Evolutionary conservation across 495 filamentous ascomycete genomes (phyloP).

Genomic region (Penicillium herquei): DNA sequence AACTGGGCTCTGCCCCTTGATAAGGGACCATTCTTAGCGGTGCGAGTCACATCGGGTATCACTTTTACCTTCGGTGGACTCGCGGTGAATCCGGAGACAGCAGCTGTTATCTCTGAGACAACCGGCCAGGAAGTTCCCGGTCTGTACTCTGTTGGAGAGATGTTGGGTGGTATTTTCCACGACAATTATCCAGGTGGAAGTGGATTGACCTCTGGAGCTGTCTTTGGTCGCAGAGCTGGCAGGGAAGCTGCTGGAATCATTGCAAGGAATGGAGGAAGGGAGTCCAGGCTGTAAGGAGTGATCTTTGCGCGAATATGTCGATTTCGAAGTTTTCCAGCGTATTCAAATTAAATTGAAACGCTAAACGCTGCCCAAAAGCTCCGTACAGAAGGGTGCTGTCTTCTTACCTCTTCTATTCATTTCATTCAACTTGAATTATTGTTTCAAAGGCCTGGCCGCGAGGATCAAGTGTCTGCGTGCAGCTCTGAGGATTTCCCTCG

Average conservation of each 20-base stretch:
- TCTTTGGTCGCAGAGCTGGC: conserved; percentile 56
- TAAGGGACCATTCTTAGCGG: conserved; percentile 55
- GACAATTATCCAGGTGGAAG: conserved; percentile 64
- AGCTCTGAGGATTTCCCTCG: too few relatives aligned
- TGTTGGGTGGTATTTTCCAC: conserved; percentile 63
- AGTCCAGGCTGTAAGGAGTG: not conserved
- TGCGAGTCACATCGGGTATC: conserved; percentile 58
- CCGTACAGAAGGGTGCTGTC: too few relatives aligned
- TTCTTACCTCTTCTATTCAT: too few relatives aligned
- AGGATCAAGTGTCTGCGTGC: too few relatives aligned
- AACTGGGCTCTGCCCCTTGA: conserved; percentile 63
- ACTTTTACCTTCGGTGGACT: conserved; percentile 68
- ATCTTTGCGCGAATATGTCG: too few relatives aligned
- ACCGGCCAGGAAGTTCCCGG: conserved; percentile 47
- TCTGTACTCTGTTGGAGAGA: conserved; percentile 58
- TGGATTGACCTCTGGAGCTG: conserved; percentile 57
- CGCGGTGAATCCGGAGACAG: conserved; percentile 45
- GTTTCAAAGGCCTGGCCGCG: too few relatives aligned
- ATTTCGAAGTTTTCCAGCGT: too few relatives aligned
- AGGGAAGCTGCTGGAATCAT: conserved; percentile 15
- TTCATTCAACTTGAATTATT: too few relatives aligned
- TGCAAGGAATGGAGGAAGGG: not conserved
- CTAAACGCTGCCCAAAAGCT: too few relatives aligned
- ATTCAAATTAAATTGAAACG: too few relatives aligned
- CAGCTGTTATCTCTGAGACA: conserved; percentile 43